Conservation (phyloP, 1,284 basidiomycete species). For the Sanguinoderma infundibulare region DNA sequence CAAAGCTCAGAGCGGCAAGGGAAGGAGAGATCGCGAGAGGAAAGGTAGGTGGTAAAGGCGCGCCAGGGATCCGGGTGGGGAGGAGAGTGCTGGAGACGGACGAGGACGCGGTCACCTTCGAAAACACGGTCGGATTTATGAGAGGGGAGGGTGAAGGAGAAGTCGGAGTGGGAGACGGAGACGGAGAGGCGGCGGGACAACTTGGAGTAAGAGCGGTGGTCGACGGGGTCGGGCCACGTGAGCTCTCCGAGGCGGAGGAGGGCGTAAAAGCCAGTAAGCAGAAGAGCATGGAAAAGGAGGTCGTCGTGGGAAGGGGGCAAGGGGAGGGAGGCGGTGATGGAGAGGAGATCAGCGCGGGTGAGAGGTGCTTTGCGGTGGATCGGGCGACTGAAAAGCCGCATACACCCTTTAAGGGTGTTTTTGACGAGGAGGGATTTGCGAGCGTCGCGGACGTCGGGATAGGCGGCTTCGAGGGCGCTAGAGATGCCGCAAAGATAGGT, state of each 20-base stretch:
- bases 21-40: conserved; percentile 23
- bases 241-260: not conserved
- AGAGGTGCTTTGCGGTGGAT: too few relatives aligned
- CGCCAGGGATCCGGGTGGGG: not conserved
- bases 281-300: too few relatives aligned
- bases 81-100: not conserved
- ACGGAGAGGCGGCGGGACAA: conserved; percentile 25
- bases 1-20: conserved; percentile 23
- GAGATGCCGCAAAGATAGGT: too few relatives aligned
- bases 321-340: too few relatives aligned
- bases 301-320: too few relatives aligned
- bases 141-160: conserved; percentile 32
- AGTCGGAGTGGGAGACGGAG: not conserved
- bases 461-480: too few relatives aligned
- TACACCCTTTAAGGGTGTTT: too few relatives aligned
- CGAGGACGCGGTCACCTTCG: not conserved
- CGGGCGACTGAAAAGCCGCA: too few relatives aligned
- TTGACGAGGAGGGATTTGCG: too few relatives aligned
- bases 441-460: too few relatives aligned
- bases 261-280: too few relatives aligned
- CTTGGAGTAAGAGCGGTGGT: conserved; percentile 19
- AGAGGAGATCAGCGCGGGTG: too few relatives aligned
- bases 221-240: not conserved
- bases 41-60: conserved; percentile 17
- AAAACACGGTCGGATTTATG: conserved; percentile 37